Evolutionary conservation across 225 moss, liverwort and hornwort genomes (phyloP), one percentile per base, ranked within the genome.

Genomic region (Physcomitrium patens): DNA sequence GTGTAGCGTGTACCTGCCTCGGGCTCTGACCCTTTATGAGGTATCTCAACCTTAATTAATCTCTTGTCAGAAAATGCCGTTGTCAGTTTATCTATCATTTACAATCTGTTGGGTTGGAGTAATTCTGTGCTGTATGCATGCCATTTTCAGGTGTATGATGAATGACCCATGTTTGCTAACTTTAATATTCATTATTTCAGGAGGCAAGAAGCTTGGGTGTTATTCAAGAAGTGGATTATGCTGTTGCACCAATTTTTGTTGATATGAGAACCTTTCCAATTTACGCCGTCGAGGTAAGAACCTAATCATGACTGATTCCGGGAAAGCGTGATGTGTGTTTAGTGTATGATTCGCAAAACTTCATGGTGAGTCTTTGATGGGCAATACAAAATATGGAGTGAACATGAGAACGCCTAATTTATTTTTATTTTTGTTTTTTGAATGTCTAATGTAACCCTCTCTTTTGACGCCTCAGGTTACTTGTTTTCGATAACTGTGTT

Each of bases 201-300:
- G 70, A 71, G 53, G 76, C 58, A 71, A 71, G 50, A 18, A 71
- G 49, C 42, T 59, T 52, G 19, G 71, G 80, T 45, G 65, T 80
- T 20, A 44, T 70, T 26, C 65, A 14, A 64, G 60, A 59, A 57
- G 63, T 80, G 65, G 65, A 80, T 65, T 70, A 65, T 65, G 50
- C 65, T 56, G 76, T 70, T 80, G 65, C 51, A 65, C 70, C 65
- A 49, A 80, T 24, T 53, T 58, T 11, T 66, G 70, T 80, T 26
- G 76, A 80, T 60, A 71, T 80, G 80, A 65, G 65, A 60, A 70
- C 28, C 28, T 19, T 76, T 51, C 76, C 80, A 20, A 68, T 58
- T 8, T 71, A 75, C 44, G 70, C 71, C 60, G 80, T 76, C 16
- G 80, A 80, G 76, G 80, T 80, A 71, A 75, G 69, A 23, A 42